These are phyloP conservation scores for Corymbia maculata DNA, from an alignment of 345 rosid species.

Conservation along the genomic window DNA sequence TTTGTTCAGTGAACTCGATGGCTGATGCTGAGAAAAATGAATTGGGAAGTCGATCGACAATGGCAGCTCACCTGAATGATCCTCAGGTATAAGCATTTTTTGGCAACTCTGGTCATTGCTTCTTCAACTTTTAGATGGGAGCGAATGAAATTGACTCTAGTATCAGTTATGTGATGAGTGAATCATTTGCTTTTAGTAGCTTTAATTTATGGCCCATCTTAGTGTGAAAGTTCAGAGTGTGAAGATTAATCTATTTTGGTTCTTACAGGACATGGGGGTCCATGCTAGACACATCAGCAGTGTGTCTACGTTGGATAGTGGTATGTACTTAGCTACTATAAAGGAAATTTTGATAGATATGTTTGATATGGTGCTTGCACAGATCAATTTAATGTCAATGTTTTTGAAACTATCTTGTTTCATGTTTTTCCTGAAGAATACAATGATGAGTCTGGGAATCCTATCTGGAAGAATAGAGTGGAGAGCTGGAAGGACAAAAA, in stretches of 20 bases:
- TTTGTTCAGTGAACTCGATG: constrained; percentile 38
- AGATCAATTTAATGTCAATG: not conserved
- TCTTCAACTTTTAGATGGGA: not conserved
- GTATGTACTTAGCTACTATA: constrained; percentile 21
- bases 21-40: constrained; percentile 45
- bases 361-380: not conserved
- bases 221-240: not conserved
- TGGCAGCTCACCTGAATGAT: constrained; percentile 34
- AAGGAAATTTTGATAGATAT: not conserved
- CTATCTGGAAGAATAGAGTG: constrained; percentile 96
- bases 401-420: not conserved
- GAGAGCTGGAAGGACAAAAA: constrained; percentile 98
- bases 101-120: not conserved
- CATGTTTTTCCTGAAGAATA: constrained; percentile 35
- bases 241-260: not conserved
- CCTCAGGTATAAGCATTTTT: constrained; percentile 35
- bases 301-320: constrained; percentile 86
- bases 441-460: constrained; percentile 79
- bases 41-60: constrained; percentile 20
- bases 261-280: constrained; percentile 58
- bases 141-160: not conserved
- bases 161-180: not conserved
- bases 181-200: not conserved
- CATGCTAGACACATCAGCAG: constrained; percentile 94
- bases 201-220: not conserved